Evolutionary conservation across 306 rosid genomes (phyloP).

Genomic region (Alnus rubra): DNA sequence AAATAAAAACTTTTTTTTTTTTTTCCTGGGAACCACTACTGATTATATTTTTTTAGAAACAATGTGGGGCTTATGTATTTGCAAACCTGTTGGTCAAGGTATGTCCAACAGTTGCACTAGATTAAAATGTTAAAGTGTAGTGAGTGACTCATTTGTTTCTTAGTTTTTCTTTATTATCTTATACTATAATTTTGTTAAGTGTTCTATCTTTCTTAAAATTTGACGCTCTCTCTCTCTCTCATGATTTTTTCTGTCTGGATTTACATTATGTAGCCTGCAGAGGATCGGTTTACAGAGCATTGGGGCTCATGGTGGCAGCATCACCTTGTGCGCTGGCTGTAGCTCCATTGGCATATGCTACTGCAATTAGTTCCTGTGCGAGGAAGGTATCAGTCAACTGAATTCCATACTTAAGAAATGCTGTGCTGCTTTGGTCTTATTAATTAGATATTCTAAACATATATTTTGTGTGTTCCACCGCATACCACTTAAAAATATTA

Average conservation of each 20-base stretch:
- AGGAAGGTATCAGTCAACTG: constrained; percentile 58
- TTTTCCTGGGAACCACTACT: not conserved
- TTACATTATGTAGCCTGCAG: constrained; percentile 67
- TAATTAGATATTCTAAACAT: not conserved
- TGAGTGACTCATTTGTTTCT: not conserved
- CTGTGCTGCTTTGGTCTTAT: not conserved
- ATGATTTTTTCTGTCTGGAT: not conserved
- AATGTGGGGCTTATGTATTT: too few relatives aligned
- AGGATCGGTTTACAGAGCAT: constrained; percentile 94
- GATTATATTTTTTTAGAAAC: not conserved
- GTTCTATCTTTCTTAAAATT: not conserved
- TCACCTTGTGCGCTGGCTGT: constrained; percentile 99
- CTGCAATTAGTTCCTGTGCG: constrained; percentile 93
- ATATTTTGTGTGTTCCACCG: not conserved
- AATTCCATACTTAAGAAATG: not conserved
- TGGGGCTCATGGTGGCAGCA: constrained; percentile 98
- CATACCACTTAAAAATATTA: not conserved
- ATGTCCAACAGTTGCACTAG: not conserved
- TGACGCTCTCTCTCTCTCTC: constrained; percentile 1
- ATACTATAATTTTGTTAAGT: not conserved
- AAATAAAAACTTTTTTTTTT: too few relatives aligned
- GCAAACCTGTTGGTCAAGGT: too few relatives aligned
- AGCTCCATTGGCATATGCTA: constrained; percentile 96
- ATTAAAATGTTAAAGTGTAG: not conserved
- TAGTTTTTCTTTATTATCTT: not conserved